Evolutionary conservation across 768 basidiomycete genomes (phyloP), one percentile per base, ranked within the genome.

Genomic region (Suillus weaverae): DNA sequence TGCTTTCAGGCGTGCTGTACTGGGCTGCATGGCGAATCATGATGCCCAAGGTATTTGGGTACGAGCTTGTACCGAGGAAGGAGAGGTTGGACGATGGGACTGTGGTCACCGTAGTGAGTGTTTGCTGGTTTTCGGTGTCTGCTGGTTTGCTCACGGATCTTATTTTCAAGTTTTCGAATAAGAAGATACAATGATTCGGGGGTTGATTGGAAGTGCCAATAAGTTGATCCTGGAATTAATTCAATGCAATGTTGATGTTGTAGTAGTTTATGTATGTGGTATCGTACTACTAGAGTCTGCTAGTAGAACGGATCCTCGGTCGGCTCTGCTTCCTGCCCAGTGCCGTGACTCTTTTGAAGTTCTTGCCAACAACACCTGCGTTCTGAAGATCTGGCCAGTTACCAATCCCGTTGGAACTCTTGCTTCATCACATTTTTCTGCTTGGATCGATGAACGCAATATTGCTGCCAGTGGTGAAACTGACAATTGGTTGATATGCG

Each of bases 21-120:
- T 87, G 86, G 86, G 83, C 81, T 0, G 74, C 71, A 4, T 87
- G 86, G 86, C 78, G 85, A 0, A 62, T 86, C 48, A 32, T 84
- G 1, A 69, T 87, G 11, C 86, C 86, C 8, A 75, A 75, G 11
- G 70, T 84, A 11, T 83, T 86, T 57, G 78, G 81, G 7, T 85
- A 84, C 64, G 73, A 78, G 60, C 79, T 85, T 32, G 75, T 82
- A 1, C 80, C 83, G 8, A 73, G 70, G n/a, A 87, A 86, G 68
- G 83, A 84, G 59, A 74, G 66, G 6, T 73, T 87, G 2, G 67
- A 71, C 3, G 86, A 87, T 64, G 86, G 85, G 5, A 87, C 85
- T 0, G 81, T 85, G 11, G 81, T 86, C 36, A 84, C 83, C 0
- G 65, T 81, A 71, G 85, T 87, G 60, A 43, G 82, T 77, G n/a